Evolutionary conservation across 1,139 yeast species (phyloP), one percentile per base, ranked within the genome.

Genomic region (Zygosaccharomyces sapae): DNA sequence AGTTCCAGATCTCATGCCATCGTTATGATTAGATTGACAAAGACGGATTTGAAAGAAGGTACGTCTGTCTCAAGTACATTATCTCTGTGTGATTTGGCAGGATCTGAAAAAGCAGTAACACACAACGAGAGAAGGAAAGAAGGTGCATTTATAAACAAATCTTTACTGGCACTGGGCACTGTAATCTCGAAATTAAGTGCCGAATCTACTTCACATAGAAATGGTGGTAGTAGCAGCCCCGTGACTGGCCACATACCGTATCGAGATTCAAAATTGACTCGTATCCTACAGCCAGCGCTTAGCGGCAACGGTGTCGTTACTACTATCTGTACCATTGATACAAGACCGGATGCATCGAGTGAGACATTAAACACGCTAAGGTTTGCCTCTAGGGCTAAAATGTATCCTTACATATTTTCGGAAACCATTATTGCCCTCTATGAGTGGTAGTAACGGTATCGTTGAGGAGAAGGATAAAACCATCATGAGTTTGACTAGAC

Each of bases 361-460:
- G 97, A 92, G 62, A 88, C 97, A 0, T 74, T 83, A 44, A 88
- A 88, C 59, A 90, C 97, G 0, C 72, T 92, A 30, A 70, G 97
- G 48, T 92, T 90, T 70, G 97, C 97, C 0, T 88, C 96, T 0
- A 73, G 97, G 51, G 97, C 97, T 0, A 90, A 89, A 89, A 89
- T 63, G 81, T 89, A 45, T 75, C 81, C 8, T 76, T 89, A 54
- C 76, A 74, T 48, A 95, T 87, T 5, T 77, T 50, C 79, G 78
- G 50, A 81, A 76, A 34, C 44, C 51, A 33, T 22, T n/a, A 45
- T 36, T 22, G 33, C 41, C 20, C 25, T 29, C 41, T 31, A 27
- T 33, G 7, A 35, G 10, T 55, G 77, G 74, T 51, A 73, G 69
- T 37, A 63, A 61, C 1, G 41, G 42, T 34, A 38, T 41, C 5